Conservation (phyloP, 805 yeast species). For the Schwanniomyces pseudopolymorphus region DNA sequence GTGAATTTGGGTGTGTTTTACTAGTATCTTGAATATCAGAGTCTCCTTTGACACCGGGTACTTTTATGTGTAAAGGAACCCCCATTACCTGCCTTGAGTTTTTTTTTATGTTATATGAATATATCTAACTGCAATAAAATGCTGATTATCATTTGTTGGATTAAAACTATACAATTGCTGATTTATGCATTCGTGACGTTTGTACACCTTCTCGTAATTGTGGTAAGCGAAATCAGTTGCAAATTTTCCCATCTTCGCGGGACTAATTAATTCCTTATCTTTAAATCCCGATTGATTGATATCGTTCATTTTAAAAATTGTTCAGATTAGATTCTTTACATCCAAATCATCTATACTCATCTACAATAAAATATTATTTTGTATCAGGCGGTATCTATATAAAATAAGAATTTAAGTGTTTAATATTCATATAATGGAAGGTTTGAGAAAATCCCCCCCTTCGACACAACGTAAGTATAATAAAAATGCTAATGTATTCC, state of each 20-base stretch:
- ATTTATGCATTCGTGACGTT: background rate
- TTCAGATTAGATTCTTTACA: background rate
- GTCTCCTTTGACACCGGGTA: too few relatives aligned
- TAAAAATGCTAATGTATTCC: constrained; percentile 21
- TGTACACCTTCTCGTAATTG: background rate
- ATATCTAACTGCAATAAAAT: too few relatives aligned
- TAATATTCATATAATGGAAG: background rate
- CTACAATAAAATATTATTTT: background rate
- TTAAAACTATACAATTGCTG: too few relatives aligned
- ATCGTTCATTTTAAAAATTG: background rate
- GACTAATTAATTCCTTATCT: background rate
- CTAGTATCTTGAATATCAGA: too few relatives aligned
- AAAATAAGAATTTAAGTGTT: background rate
- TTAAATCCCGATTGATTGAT: background rate
- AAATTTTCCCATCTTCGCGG: background rate
- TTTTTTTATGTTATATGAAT: too few relatives aligned
- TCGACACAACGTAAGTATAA: constrained; percentile 9
- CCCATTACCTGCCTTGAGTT: too few relatives aligned
- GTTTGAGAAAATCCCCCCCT: background rate
- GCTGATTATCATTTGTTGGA: too few relatives aligned
- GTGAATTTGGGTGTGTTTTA: too few relatives aligned
- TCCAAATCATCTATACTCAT: background rate
- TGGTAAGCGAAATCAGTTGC: background rate
- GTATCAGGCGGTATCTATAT: background rate
- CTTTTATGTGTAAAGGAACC: too few relatives aligned